phyloP scores from a whole-genome alignment of 2,329 filamentous ascomycete species.

The Teratosphaeriaceae sp. region DNA sequence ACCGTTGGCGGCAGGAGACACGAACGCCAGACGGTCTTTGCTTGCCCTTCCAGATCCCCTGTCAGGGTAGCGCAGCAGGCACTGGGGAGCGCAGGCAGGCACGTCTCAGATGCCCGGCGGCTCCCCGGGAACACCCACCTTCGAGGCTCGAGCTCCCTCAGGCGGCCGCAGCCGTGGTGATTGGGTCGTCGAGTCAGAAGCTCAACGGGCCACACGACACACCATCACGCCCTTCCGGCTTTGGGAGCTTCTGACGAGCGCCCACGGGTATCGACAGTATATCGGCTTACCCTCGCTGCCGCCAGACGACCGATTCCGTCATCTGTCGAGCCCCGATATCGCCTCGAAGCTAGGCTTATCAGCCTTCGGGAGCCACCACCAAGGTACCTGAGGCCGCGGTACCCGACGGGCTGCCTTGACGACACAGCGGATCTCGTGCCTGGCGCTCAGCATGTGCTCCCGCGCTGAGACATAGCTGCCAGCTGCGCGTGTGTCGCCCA shows the following conservation, averaged over 20 bases:
- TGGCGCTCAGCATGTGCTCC: conserved; percentile 1
- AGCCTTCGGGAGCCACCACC: not conserved
- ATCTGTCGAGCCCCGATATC: not conserved
- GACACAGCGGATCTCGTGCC: not conserved
- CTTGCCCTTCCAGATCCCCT: too few relatives aligned
- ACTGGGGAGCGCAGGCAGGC: too few relatives aligned
- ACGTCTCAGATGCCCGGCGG: too few relatives aligned
- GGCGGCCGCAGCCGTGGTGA: too few relatives aligned
- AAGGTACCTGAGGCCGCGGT: not conserved
- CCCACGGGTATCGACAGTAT: not conserved
- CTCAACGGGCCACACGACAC: not conserved
- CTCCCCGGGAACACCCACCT: too few relatives aligned
- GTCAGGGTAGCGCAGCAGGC: too few relatives aligned
- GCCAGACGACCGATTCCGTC: not conserved
- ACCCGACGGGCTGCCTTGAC: not conserved
- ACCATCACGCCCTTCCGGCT: too few relatives aligned
- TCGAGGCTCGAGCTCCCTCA: too few relatives aligned
- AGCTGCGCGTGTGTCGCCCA: not conserved
- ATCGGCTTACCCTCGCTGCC: not conserved
- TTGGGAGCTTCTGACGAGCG: too few relatives aligned
- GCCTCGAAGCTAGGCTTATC: conserved; percentile 1
- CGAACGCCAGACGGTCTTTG: too few relatives aligned
- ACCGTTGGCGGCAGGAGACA: too few relatives aligned
- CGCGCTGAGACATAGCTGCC: not conserved
- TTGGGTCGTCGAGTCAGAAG: not conserved